Evolutionary conservation across 768 basidiomycete genomes (phyloP).

Genomic region (Lactarius trivialis): DNA sequence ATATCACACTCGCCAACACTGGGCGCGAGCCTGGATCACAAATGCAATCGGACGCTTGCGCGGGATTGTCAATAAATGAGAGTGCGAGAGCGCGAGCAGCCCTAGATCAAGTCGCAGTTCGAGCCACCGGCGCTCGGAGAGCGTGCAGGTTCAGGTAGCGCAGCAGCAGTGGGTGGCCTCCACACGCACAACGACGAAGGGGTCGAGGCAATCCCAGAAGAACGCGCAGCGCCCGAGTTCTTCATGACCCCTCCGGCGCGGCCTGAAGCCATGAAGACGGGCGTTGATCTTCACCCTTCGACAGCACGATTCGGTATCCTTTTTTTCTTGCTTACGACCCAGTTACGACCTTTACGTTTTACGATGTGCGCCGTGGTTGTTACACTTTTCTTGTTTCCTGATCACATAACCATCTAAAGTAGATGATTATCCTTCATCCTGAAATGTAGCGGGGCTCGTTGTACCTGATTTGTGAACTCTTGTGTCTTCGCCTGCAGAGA

Average conservation of each 20-base stretch:
- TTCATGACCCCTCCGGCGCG: conserved; percentile 5
- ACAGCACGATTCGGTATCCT: no score
- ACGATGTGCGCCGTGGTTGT: not conserved
- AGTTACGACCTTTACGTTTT: not conserved
- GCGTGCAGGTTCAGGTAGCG: conserved; percentile 7
- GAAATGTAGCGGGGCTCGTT: no score
- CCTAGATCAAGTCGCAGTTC: not conserved
- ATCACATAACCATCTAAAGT: not conserved
- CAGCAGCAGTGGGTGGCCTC: not conserved
- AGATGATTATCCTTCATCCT: not conserved
- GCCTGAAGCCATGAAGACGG: conserved; percentile 7
- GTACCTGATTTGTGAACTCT: no score
- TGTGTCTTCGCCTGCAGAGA: no score
- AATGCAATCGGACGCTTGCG: conserved; percentile 15
- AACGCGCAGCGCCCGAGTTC: not conserved
- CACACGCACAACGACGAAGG: not conserved
- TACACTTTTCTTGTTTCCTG: not conserved
- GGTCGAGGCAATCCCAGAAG: not conserved
- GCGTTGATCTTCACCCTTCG: no score
- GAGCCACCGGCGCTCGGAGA: conserved; percentile 1
- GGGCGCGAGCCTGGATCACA: not conserved
- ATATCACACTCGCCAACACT: conserved; percentile 23
- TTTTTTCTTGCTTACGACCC: not conserved
- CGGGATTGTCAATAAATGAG: conserved; percentile 22
- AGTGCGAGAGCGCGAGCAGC: conserved; percentile 15